Evolutionary conservation across 352 stramenopile species (phyloP), one percentile per base, ranked within the genome.

Genomic region (Phytophthora pini): DNA sequence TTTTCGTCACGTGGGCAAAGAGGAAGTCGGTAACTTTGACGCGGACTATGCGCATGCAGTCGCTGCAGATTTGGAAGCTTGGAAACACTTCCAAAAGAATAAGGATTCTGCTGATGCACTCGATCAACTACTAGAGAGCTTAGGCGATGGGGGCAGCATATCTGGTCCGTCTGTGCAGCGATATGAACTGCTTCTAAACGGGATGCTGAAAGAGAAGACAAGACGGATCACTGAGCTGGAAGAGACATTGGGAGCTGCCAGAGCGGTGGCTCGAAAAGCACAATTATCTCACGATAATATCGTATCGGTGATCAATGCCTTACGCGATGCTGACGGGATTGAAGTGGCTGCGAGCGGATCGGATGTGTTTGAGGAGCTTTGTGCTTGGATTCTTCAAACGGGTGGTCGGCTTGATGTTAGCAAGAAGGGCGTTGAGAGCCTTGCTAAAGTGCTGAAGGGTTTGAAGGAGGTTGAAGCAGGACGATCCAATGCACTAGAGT

Each of bases 141-240:
- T 76, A 22, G 49, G 47, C 27, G 61, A 70, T 12, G 53, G 56
- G 40, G 47, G 32, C 31, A 65, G 27, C 10, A 45, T 88, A 9
- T 76, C 74, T 15, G 52, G 20, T 6, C 40, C 52, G 36, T 67
- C 51, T 32, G 50, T 81, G 20, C 68, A 76, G 24, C 68, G 68
- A 29, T 79, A 88, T 26, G 60, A 81, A 12, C 47, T 74, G 39
- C 22, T 92, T 32, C 38, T 90, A 20, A 79, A 72, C 17, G 59
- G 58, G 2, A 67, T 95, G 36, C 55, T 84, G 20, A 79, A 80
- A 39, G 85, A 94, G 43, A 92, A 93, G 50, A 64, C 74, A 5
- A 84, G 79, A 39, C 79, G 85, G 11, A 59, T 89, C 24, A 59
- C 60, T 3, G 80, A 93, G 48, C 56, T 84, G 31, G 79, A 94